These are phyloP conservation scores for Prunus mongolica DNA, from an alignment of 306 rosid species.

Conservation along the genomic window DNA sequence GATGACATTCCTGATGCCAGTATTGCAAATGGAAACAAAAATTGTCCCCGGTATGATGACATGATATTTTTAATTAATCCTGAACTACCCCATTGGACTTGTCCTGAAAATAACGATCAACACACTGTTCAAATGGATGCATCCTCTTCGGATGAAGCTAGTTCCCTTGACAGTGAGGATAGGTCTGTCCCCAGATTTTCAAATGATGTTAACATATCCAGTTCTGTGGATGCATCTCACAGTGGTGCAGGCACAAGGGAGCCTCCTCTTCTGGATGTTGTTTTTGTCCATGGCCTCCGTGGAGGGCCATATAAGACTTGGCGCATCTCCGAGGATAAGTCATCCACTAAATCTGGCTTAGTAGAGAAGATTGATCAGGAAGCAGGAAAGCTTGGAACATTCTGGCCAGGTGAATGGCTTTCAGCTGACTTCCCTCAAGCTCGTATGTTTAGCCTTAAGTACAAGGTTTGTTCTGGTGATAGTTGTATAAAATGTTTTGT, in stretches of 20 bases:
- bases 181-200: conserved; percentile 19
- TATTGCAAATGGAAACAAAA: conserved; percentile 33
- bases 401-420: conserved; percentile 99
- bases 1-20: conserved; percentile 32
- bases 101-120: conserved; percentile 37
- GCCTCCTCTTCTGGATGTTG: conserved; percentile 53
- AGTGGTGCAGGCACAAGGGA: conserved; percentile 23
- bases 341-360: conserved; percentile 71
- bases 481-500: neutral
- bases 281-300: conserved; percentile 91
- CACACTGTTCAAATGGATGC: conserved; percentile 28
- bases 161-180: conserved; percentile 32
- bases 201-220: conserved; percentile 33
- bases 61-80: conserved; percentile 77
- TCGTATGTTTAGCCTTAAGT: conserved; percentile 80
- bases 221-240: conserved; percentile 36
- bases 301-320: conserved; percentile 92
- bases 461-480: conserved; percentile 65
- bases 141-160: conserved; percentile 20
- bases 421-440: conserved; percentile 81
- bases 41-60: conserved; percentile 75
- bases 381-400: conserved; percentile 93
- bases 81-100: conserved; percentile 83
- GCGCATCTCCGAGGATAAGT: conserved; percentile 92
- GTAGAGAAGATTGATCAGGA: conserved; percentile 98